Evolutionary conservation across 768 basidiomycete genomes (phyloP), one percentile per base, ranked within the genome.

Genomic region (Rhizopogon salebrosus): DNA sequence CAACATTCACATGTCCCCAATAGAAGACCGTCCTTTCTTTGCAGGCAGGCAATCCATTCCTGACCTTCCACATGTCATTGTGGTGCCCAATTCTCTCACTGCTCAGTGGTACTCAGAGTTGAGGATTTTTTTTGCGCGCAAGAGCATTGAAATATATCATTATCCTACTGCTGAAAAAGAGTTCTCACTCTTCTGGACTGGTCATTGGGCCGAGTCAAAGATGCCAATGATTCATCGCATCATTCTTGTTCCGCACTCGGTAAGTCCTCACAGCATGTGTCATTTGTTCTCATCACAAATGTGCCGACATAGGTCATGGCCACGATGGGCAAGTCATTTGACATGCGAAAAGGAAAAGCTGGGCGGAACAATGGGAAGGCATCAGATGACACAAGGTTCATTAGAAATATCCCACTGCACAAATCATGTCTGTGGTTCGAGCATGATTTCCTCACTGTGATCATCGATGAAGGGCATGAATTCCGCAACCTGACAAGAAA

Each of bases 381-480:
- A 3, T 13, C 31, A 0, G 24, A 40, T 6, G 40, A 51, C 13
- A 31, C 3, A 4, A 22, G 37, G 6, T 5, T 16, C 23, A 23
- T 0, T 3, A 13, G 2, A 39, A 2, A 29, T 22, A 6, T 16
- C 18, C n/a, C n/a, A 0, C 45, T 16, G 24, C 27, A 27, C 2
- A 18, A 22, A 2, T 11, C 14, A 9, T 51, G 40, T 29, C 8
- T 51, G 3, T 51, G 50, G 50, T 13, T 54, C 22, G 54, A 56
- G 1, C 57, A 49, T 1, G n/a, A 53, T 0, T 65, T 48, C 36
- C 51, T 63, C 13, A 49, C 59, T 0, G 48, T 60, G n/a, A 41
- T 53, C 0, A 11, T 67, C 2, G 67, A 69, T 23, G 64, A 69
- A 37, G 63, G 60, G 0, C 67, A 69, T 7, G 42, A 42, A 4